Evolutionary conservation across 2,329 filamentous ascomycete genomes (phyloP), one percentile per base, ranked within the genome.

Genomic region (Ambrosiella xylebori): DNA sequence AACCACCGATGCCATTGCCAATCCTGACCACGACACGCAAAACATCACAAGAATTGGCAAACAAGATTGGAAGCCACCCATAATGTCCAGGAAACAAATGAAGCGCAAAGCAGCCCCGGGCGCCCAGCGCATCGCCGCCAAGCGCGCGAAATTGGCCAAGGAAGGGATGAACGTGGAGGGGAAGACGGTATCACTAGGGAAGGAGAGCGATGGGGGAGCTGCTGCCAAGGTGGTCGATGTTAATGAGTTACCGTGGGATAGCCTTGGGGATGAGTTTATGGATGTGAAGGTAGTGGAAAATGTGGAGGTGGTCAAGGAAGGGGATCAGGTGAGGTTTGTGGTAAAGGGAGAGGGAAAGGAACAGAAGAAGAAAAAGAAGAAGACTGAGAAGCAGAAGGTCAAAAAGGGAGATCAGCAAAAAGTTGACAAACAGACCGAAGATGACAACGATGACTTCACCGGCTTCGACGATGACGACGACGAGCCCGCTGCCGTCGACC

Each of bases 321-420:
- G 19, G n/a, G 44, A 8, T 47, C 11, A 41, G n/a, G n/a, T 44
- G 65, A 71, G 1, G 27, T n/a, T 53, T 40, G 51, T 17, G 2
- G n/a, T 15, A 11, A 15, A 12, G 11, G 40, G 13, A 13, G 44
- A 47, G 2, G 44, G 7, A 17, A 8, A 47, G n/a, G 44, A 8
- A 15, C 11, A 41, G n/a, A 41, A 40, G 65, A 71, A 1, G 27
- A n/a, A 37, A 8, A 36, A 39, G 35, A 4, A 52, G 49, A 52
- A 37, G 36, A 12, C 35, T 13, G 51, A 35, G 12, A 39, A 39
- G 13, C 12, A 37, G 35, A 53, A 13, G 1, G 12, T 2, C 7
- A 47, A 47, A 17, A 47, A 47, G 44, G 11, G 19, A 47, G 44
- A 17, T 13, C 13, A 8, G 13, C 44, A 47, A 47, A 17, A 47